phyloP scores from a whole-genome alignment of 768 basidiomycete genomes.

The Russula compacta region DNA sequence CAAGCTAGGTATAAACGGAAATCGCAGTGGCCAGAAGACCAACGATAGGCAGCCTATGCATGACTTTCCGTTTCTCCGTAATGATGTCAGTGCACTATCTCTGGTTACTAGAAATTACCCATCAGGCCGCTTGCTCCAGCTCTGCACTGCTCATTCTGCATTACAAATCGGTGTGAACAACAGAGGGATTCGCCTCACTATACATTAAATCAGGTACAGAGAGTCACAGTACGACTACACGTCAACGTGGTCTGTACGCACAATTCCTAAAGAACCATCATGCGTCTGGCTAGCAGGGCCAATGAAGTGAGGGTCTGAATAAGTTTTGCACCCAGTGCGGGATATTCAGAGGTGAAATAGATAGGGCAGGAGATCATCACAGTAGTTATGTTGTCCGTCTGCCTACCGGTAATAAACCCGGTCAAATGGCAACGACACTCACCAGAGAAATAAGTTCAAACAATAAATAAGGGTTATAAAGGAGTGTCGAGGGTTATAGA shows the following conservation, averaged over 20 bases:
- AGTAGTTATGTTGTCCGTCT: neutral
- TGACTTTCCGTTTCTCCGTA: neutral
- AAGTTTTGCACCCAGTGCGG: constrained; percentile 11
- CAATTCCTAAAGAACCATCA: neutral
- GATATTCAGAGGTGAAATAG: neutral
- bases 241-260: constrained; percentile 8
- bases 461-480: constrained; percentile 1
- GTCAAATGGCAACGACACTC: neutral
- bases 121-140: neutral
- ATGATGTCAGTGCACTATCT: neutral
- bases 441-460: neutral
- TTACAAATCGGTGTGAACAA: neutral
- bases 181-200: neutral
- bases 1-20: constrained; percentile 27
- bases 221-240: constrained; percentile 8
- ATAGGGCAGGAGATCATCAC: neutral
- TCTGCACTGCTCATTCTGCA: neutral
- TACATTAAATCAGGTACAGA: neutral
- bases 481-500: neutral
- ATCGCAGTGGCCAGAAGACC: constrained; percentile 24
- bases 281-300: constrained; percentile 11
- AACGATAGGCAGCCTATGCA: constrained; percentile 2
- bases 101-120: neutral
- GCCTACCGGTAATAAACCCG: neutral
- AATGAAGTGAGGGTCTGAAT: neutral